Conservation (phyloP, 495 filamentous ascomycete genomes). For the Jackrogersella minutella region DNA sequence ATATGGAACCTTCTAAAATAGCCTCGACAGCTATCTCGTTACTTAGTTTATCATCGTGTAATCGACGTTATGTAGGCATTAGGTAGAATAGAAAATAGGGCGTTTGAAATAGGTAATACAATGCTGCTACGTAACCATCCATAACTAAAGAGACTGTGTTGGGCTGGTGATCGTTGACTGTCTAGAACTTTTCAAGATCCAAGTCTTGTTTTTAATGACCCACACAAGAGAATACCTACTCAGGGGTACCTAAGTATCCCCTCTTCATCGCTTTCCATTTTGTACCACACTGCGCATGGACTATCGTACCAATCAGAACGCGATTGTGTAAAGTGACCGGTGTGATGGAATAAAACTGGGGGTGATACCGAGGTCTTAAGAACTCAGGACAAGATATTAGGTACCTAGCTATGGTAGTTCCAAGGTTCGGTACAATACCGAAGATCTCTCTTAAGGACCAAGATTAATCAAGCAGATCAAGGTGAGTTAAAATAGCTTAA, state of each 20-base stretch:
- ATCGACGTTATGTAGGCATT: conserved; percentile 7
- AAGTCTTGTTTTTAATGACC: conserved; percentile 20
- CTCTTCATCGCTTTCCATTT: conserved; percentile 15
- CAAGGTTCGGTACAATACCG: conserved; percentile 27
- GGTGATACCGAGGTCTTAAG: conserved; percentile 27
- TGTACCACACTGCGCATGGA: conserved; percentile 33
- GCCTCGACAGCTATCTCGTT: neutral
- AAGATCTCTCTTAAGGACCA: conserved; percentile 4
- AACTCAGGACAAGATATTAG: neutral
- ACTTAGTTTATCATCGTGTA: neutral
- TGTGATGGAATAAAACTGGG: conserved; percentile 34
- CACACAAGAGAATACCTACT: conserved; percentile 25
- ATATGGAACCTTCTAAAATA: neutral
- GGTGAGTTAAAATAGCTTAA: neutral
- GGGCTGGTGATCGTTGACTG: conserved; percentile 27
- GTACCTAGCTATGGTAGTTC: no score
- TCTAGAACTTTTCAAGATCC: conserved; percentile 32
- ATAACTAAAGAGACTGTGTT: no score
- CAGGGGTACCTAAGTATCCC: no score
- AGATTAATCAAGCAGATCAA: conserved; percentile 22
- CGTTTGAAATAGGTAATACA: no score
- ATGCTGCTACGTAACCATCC: no score
- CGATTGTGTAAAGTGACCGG: conserved; percentile 35
- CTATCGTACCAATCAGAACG: conserved; percentile 41
- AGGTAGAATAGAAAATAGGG: conserved; percentile 17